Evolutionary conservation across 352 stramenopile species (phyloP), one percentile per base, ranked within the genome.

Genomic region (Phytophthora syringae): DNA sequence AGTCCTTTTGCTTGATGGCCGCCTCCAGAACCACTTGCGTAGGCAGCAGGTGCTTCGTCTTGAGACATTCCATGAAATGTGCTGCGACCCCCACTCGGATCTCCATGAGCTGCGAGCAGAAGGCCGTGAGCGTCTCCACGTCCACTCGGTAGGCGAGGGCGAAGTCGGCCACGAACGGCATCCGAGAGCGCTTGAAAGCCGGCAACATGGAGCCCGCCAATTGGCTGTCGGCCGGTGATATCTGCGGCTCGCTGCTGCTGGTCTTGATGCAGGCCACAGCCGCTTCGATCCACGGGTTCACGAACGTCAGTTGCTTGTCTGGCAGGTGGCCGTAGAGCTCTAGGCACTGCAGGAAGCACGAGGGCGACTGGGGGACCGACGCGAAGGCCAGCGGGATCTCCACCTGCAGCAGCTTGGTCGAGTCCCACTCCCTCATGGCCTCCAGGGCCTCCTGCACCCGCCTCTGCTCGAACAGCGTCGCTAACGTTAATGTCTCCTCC

Each of bases 1-100:
- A 66, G 51, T 92, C 80, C 51, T 89, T 78, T 55, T 86, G 70
- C 45, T 66, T 62, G 39, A 90, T 72, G 1, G 72, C 76, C 0
- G 74, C 73, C 25, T 64, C 24, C 45, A 90, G 57, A 20, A 92
- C 69, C 0, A 44, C 21, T 24, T 79, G 62, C 1, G 73, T 52
- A 9, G 81, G 71, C 57, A 92, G 27, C 16, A 88, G 20, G 30
- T 80, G 43, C 40, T 69, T 77, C 74, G 79, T 75, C 47, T 66
- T 58, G 13, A 90, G 58, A 18, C 59, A 53, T 15, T 82, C 60
- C 49, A 92, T 71, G 25, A 92, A 67, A 16, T 77, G 74, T 5
- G 82, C 75, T n/a, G 77, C 81, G 22, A 53, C 50, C n/a, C 54
- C 64, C 50, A 65, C 76, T 22, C 61, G 65, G 11, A 27, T 70